Base-by-base conservation (phyloP, 2,329 filamentous ascomycete genomes). In the Zasmidium cellare region DNA sequence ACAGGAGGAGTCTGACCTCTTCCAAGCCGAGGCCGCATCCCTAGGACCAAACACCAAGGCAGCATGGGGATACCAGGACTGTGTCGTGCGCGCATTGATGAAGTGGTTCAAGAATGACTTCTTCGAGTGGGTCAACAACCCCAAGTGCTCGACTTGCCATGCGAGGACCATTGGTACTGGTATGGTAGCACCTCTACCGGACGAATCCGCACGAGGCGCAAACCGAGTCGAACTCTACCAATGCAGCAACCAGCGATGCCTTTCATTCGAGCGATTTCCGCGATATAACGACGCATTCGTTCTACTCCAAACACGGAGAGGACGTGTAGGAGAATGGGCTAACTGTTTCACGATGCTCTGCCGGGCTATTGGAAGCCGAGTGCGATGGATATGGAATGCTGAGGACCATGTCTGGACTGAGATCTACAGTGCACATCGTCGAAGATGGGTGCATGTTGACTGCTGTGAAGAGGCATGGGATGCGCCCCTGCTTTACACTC, bases 271-370 rank as follows among this genome's bases (percentile, higher is more conserved):
- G 74, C 86, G 93, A 63, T 99, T 97, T 67, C 92, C 94, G 41
- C 86, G 94, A 60, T 97, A 96, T 74, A 93, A 91, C 59, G 93
- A 99, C 72, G 93, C 96, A 23, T 97, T 96, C 87, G 88, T 92
- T 51, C 77, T 97, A 60, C 79, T 99, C 46, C 89, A 97, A 74
- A 96, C 91, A 24, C 83, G 90, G 66, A 84, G 89, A 66, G 94
- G 94, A 35, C 87, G 94, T 66, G 89, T 89, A 60, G 94, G 94
- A 61, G 94, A 99, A 78, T 97, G 94, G 92, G 92, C 91, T 65
- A 97, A 97, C 77, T 97, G 92, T 81, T 99, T 99, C 78, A 93
- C 89, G 77, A 97, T 97, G 94, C 83, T 99, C 53, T 97, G 93
- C 80, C 86, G 93, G 59, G 94, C 94, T 3, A 86, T 97, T 14